Conservation (phyloP, 2,329 filamentous ascomycete species). For the Trichoderma koningiopsis region DNA sequence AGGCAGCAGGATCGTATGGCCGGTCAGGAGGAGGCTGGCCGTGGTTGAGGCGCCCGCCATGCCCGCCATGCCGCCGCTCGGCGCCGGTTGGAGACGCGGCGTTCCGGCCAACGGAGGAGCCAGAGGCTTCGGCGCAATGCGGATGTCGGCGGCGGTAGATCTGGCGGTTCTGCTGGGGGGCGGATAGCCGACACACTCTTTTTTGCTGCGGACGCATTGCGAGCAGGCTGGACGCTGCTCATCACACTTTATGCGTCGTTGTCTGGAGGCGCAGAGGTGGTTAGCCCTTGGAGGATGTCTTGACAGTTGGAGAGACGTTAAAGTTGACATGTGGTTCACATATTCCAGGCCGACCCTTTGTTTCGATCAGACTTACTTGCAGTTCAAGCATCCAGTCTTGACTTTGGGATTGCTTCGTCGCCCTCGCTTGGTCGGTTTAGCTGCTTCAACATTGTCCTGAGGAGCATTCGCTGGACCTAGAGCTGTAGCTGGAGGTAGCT, state of each 20-base stretch:
- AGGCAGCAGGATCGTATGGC: conserved; percentile 33
- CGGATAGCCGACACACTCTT: conserved; percentile 63
- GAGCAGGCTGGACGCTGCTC: conserved; percentile 62
- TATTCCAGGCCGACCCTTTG: background rate
- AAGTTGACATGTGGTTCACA: background rate
- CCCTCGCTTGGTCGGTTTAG: conserved; percentile 43
- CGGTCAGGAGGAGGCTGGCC: conserved; percentile 20
- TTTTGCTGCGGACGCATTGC: conserved; percentile 62
- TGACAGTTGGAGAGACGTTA: background rate
- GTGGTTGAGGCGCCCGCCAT: conserved; percentile 28
- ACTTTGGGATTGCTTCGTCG: conserved; percentile 63
- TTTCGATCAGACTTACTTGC: conserved; percentile 59
- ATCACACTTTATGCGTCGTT: conserved; percentile 67
- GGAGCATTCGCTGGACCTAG: background rate
- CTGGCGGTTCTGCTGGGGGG: conserved; percentile 53
- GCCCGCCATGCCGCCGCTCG: background rate
- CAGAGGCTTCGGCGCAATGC: conserved; percentile 53
- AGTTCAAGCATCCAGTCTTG: conserved; percentile 67
- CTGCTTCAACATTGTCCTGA: background rate
- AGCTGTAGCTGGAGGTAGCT: background rate
- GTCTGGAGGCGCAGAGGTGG: conserved; percentile 43
- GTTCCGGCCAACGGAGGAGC: background rate
- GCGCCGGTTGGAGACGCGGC: background rate
- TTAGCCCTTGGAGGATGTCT: background rate
- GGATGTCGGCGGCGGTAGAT: conserved; percentile 50